Conservation (phyloP, 176 grass and related monocot genomes). For the Echinochloa phyllopogon region DNA sequence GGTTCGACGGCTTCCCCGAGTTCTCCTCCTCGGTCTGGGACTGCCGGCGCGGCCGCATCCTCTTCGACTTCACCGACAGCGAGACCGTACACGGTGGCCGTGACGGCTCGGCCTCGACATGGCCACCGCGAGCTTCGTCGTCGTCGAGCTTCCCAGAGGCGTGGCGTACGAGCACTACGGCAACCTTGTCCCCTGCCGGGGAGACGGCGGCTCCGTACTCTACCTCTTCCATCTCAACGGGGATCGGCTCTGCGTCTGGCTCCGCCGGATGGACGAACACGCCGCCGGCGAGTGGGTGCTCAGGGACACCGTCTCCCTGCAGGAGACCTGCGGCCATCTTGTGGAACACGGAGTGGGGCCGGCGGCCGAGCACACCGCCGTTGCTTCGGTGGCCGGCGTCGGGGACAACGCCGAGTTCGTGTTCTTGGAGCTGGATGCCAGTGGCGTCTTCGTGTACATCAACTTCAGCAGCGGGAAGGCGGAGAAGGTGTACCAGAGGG, state of each 20-base stretch:
- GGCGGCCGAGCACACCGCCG: background rate
- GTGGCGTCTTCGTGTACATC: background rate
- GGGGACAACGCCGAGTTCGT: constrained; percentile 10
- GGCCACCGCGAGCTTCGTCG: background rate
- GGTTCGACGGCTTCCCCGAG: background rate
- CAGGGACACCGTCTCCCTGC: background rate
- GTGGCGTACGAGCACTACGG: background rate
- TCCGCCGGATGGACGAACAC: background rate
- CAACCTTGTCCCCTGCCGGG: background rate
- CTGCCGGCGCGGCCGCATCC: background rate
- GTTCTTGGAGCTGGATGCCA: background rate
- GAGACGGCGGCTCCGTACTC: background rate
- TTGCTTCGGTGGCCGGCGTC: background rate
- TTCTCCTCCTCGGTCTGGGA: background rate
- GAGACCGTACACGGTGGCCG: background rate
- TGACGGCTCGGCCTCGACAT: background rate
- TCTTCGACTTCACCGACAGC: background rate
- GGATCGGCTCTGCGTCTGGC: background rate
- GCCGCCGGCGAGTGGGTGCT: background rate
- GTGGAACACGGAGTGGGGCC: background rate
- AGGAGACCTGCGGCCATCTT: background rate
- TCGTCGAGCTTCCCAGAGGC: background rate
- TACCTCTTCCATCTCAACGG: background rate
- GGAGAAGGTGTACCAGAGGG: constrained; percentile 33
- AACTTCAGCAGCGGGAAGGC: background rate